These are phyloP conservation scores for Pyracantha coccinea DNA, from an alignment of 331 rosid genomes.

Conservation along the genomic window DNA sequence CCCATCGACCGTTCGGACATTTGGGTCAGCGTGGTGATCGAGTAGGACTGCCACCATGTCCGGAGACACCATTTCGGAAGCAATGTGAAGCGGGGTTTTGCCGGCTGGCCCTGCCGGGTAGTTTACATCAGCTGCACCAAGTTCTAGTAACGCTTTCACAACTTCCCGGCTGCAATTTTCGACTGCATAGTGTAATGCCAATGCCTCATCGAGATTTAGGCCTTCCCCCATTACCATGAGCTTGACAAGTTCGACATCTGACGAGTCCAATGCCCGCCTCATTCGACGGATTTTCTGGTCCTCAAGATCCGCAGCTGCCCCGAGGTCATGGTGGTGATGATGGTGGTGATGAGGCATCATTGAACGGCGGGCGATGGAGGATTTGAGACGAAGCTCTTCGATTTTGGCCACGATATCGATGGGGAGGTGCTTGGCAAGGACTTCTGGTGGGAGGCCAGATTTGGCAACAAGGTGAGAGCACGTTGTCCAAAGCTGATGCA, in stretches of 20 bases:
- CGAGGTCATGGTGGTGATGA: constrained; percentile 45
- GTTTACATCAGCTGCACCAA: constrained; percentile 93
- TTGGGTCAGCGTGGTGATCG: constrained; percentile 68
- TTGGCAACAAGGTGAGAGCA: constrained; percentile 92
- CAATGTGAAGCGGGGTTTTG: constrained; percentile 80
- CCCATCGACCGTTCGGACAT: constrained; percentile 46
- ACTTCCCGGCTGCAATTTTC: constrained; percentile 96
- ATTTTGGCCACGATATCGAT: constrained; percentile 75
- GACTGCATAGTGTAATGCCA: constrained; percentile 85
- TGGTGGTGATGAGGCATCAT: constrained; percentile 44
- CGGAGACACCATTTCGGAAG: constrained; percentile 58
- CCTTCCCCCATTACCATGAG: constrained; percentile 99
- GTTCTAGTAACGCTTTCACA: constrained; percentile 81
- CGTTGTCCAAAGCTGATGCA: constrained; percentile 96
- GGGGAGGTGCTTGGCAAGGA: constrained; percentile 84
- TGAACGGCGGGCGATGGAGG: constrained; percentile 67
- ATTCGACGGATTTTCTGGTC: constrained; percentile 90
- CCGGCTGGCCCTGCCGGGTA: constrained; percentile 68
- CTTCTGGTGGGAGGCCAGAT: constrained; percentile 87
- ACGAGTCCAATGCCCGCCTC: constrained; percentile 85
- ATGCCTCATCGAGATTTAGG: constrained; percentile 82
- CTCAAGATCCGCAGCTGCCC: constrained; percentile 70
- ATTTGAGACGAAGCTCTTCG: constrained; percentile 86
- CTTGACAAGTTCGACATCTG: constrained; percentile 88
- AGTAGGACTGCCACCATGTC: constrained; percentile 67